phyloP scores from a whole-genome alignment of 352 stramenopile genomes.

The Hyaloperonospora brassicae region DNA sequence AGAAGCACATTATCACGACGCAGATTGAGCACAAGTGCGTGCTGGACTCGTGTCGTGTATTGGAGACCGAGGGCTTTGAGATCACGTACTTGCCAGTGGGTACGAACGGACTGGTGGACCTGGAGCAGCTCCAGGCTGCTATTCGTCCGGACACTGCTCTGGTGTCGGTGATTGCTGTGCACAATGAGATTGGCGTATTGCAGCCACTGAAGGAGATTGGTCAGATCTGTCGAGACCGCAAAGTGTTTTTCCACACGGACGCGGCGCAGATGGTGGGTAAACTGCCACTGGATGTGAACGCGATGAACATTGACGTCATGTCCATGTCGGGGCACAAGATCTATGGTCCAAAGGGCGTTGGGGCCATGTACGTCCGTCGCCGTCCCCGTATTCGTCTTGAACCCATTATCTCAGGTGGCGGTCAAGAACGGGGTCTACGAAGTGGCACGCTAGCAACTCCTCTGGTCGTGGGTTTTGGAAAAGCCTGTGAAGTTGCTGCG shows the following conservation, averaged over 20 bases:
- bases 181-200: slow-evolving; percentile 99
- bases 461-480: slow-evolving; percentile 82
- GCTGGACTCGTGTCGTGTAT: slow-evolving; percentile 94
- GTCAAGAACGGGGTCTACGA: slow-evolving; percentile 95
- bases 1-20: slow-evolving; percentile 99
- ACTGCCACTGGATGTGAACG: slow-evolving; percentile 96
- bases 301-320: slow-evolving; percentile 98
- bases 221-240: slow-evolving; percentile 85
- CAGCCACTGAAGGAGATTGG: slow-evolving; percentile 97
- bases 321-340: slow-evolving; percentile 97
- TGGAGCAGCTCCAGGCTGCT: slow-evolving; percentile 89
- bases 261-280: slow-evolving; percentile 97
- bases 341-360: slow-evolving; percentile 99
- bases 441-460: slow-evolving; percentile 84
- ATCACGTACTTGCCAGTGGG: slow-evolving; percentile 95
- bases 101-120: slow-evolving; percentile 91
- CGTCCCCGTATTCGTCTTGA: slow-evolving; percentile 95
- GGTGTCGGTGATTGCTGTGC: slow-evolving; percentile 98
- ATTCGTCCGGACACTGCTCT: slow-evolving; percentile 95
- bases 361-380: slow-evolving; percentile 95
- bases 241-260: slow-evolving; percentile 99
- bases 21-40: slow-evolving; percentile 98
- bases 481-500: slow-evolving; percentile 88
- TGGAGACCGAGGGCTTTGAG: slow-evolving; percentile 97
- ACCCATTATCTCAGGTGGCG: slow-evolving; percentile 95